Evolutionary conservation across 306 rosid species (phyloP).

Genomic region (Gastrolobium bilobum): DNA sequence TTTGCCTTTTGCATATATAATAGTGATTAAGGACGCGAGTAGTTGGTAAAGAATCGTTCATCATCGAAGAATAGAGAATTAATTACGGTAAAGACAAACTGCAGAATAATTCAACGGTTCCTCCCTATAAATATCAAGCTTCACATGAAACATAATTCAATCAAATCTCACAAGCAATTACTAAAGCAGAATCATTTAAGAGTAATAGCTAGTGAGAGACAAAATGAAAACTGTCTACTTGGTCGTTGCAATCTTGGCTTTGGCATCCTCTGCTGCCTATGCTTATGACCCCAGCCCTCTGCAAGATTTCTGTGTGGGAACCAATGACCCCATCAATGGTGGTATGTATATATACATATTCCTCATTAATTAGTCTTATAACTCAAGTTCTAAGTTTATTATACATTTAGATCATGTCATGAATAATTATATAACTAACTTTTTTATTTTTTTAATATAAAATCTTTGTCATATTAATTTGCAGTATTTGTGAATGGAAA

Average conservation of each 20-base stretch:
- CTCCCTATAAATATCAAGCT: slow-evolving; percentile 16
- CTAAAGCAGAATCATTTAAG: not conserved
- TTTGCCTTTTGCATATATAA: no score
- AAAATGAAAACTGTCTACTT: not conserved
- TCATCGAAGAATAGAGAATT: not conserved
- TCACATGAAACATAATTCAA: not conserved
- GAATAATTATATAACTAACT: not conserved
- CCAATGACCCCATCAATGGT: not conserved
- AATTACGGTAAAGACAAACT: not conserved
- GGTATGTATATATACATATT: slow-evolving; percentile 1
- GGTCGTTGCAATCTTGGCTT: not conserved
- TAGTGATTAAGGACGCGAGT: no score
- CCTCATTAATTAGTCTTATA: not conserved
- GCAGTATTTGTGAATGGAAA: no score
- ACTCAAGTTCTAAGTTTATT: not conserved
- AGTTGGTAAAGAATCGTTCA: no score
- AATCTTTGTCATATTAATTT: not conserved
- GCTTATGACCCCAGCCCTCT: slow-evolving; percentile 28
- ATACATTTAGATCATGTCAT: not conserved
- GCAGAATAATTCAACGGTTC: slow-evolving; percentile 6
- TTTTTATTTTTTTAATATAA: not conserved
- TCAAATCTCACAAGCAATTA: not conserved
- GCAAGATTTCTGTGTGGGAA: slow-evolving; percentile 14
- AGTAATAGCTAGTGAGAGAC: no score
- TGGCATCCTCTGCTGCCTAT: not conserved